Percentiles rank a stretch among this genome's conserved stretches.
Conservation (phyloP, 2,329 filamentous ascomycete species). For the Meredithiella fracta region DNA sequence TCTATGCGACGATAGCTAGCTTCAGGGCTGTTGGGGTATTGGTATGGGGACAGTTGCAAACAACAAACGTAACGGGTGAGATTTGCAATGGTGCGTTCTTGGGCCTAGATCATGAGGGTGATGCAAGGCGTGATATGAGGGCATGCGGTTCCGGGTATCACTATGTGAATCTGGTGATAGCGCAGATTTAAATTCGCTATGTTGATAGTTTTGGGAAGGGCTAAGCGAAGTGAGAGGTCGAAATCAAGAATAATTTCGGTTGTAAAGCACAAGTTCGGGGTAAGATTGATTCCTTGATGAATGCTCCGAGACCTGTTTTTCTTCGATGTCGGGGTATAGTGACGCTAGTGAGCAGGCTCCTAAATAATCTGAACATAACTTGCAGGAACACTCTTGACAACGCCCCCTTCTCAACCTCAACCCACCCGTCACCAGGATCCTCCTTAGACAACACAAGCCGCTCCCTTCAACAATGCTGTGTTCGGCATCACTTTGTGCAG, state of each 20-base stretch:
- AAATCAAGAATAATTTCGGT: not conserved
- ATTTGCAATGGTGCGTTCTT: not conserved
- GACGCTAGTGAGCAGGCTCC: constrained; percentile 16
- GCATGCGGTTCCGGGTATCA: not conserved
- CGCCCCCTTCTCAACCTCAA: constrained; percentile 82
- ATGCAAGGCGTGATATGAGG: not conserved
- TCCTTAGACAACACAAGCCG: constrained; percentile 76
- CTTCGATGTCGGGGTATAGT: constrained; percentile 3
- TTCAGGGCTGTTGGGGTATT: not conserved
- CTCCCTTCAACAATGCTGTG: constrained; percentile 81
- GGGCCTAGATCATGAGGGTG: not conserved
- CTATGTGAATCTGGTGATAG: not conserved
- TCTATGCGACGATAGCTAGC: not conserved
- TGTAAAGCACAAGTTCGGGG: constrained; percentile 8
- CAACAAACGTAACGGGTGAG: too few species aligned
- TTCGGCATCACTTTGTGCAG: constrained; percentile 69
- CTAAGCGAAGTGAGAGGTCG: not conserved
- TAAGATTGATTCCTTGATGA: not conserved
- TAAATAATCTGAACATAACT: constrained; percentile 75
- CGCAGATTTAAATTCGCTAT: not conserved
- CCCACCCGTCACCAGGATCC: constrained; percentile 89
- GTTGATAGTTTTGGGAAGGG: not conserved
- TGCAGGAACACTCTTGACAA: constrained; percentile 77
- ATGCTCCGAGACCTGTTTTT: not conserved
- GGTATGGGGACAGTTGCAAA: not conserved